Percentiles rank a stretch among this genome's conserved stretches.
These are phyloP conservation scores for Fusarium anthophilum DNA, from an alignment of 2,329 filamentous ascomycete species.

Conservation along the genomic window DNA sequence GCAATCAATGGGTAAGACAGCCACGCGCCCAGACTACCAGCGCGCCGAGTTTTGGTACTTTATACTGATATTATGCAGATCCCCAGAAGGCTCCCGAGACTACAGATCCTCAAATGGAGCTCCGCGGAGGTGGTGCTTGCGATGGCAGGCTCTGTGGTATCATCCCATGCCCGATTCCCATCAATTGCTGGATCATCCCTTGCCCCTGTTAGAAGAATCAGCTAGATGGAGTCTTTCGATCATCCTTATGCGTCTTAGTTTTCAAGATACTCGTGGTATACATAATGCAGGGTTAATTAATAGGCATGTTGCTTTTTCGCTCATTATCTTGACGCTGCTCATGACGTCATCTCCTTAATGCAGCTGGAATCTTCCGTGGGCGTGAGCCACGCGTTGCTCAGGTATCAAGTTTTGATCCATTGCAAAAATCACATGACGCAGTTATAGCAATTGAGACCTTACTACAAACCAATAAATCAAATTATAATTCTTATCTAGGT, in stretches of 20 bases:
- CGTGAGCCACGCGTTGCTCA: neutral
- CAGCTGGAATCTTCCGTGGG: neutral
- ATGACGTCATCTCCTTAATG: neutral
- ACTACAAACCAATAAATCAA: rapidly evolving
- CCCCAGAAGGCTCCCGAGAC: slow-evolving; percentile 14
- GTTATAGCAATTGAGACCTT: neutral
- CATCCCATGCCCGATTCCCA: slow-evolving; percentile 21
- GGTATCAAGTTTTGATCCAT: rapidly evolving
- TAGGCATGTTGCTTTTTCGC: neutral
- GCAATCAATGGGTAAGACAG: slow-evolving; percentile 12
- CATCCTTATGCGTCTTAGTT: neutral
- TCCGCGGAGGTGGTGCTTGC: slow-evolving; percentile 20
- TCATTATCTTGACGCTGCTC: neutral
- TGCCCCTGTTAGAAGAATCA: slow-evolving; percentile 2
- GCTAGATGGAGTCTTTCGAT: neutral
- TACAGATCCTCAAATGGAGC: neutral
- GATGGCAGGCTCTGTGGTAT: slow-evolving; percentile 22
- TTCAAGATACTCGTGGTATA: neutral
- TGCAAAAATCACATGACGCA: no score
- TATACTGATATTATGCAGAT: neutral
- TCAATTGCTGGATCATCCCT: slow-evolving; percentile 30
- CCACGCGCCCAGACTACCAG: neutral
- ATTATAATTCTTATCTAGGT: neutral
- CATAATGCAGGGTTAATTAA: neutral
- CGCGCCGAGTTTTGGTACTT: neutral